Percentiles rank a stretch among this genome's conserved stretches.
These are phyloP conservation scores for Phellinidium pouzarii DNA, from an alignment of 1,284 basidiomycete genomes.

Conservation along the genomic window DNA sequence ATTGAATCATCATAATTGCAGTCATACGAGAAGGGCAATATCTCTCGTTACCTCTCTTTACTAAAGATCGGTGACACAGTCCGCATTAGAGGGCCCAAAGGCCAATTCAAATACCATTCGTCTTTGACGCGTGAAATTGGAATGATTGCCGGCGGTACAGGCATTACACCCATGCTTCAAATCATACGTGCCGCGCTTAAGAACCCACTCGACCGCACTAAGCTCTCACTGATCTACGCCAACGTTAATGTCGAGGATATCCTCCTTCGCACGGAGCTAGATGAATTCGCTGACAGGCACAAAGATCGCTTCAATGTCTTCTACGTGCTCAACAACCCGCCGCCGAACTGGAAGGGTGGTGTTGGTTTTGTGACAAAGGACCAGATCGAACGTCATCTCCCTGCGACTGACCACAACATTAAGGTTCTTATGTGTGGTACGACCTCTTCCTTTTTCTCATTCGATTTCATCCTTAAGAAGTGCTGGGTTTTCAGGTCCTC, in stretches of 20 bases:
- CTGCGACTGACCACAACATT: constrained; percentile 55
- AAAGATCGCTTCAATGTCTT: constrained; percentile 72
- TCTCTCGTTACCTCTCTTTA: constrained; percentile 78
- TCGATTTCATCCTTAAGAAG: constrained; percentile 2
- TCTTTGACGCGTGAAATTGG: constrained; percentile 70
- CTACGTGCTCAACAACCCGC: constrained; percentile 93
- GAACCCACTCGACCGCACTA: constrained; percentile 80
- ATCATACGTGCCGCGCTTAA: constrained; percentile 88
- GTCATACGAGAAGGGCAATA: constrained; percentile 96
- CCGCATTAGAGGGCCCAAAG: constrained; percentile 92
- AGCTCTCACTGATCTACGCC: constrained; percentile 86
- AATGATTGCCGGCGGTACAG: constrained; percentile 96
- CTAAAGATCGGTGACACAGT: constrained; percentile 83
- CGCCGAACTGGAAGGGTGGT: constrained; percentile 80
- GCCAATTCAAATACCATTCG: constrained; percentile 80
- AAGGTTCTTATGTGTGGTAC: constrained; percentile 80
- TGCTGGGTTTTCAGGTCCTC: constrained; percentile 54
- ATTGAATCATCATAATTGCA: constrained; percentile 28
- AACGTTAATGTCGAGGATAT: constrained; percentile 90
- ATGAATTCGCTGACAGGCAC: constrained; percentile 67
- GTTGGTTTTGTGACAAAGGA: constrained; percentile 91
- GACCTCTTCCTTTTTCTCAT: constrained; percentile 27
- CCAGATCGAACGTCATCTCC: constrained; percentile 79
- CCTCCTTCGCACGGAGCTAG: constrained; percentile 82
- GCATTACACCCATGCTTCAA: constrained; percentile 98